A percentile compares a stretch with the other conserved stretches of the same genome.
These are phyloP conservation scores for Magnaporthales sp. DNA, from an alignment of 2,329 filamentous ascomycete species.

Conservation along the genomic window DNA sequence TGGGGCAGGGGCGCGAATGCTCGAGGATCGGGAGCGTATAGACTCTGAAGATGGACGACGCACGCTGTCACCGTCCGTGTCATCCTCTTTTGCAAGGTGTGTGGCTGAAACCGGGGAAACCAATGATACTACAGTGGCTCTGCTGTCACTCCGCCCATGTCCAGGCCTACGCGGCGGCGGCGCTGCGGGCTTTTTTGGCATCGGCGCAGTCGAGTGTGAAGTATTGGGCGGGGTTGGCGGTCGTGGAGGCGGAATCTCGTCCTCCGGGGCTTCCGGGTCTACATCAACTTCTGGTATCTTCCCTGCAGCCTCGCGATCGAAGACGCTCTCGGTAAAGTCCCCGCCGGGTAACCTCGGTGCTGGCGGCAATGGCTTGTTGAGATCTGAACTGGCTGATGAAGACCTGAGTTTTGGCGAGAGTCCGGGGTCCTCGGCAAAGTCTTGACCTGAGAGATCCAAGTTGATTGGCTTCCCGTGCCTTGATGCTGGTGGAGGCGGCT, in stretches of 20 bases:
- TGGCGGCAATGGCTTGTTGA: conserved; percentile 55
- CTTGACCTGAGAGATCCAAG: conserved; percentile 23
- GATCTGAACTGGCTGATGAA: conserved; percentile 29
- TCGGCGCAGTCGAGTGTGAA: conserved; percentile 20
- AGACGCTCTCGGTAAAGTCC: conserved; percentile 40
- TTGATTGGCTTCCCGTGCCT: conserved; percentile 70
- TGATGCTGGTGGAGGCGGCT: conserved; percentile 64
- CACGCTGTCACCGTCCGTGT: conserved; percentile 8
- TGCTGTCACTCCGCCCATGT: conserved; percentile 38
- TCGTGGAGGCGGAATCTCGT: conserved; percentile 21
- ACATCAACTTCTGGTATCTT: conserved; percentile 36
- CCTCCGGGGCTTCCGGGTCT: conserved; percentile 14
- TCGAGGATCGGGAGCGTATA: conserved; percentile 34
- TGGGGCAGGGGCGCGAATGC: conserved; percentile 23
- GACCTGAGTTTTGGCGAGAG: conserved; percentile 13
- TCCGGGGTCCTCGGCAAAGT: conserved; percentile 12
- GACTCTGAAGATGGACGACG: conserved; percentile 44
- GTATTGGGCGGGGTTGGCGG: conserved; percentile 30
- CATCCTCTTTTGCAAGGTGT: neutral
- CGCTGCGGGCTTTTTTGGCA: conserved; percentile 29
- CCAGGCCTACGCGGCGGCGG: conserved; percentile 40
- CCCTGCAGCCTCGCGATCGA: conserved; percentile 44
- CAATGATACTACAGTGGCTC: conserved; percentile 14
- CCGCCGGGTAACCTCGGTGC: conserved; percentile 30
- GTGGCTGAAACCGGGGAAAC: neutral